A percentile compares a stretch with the other conserved stretches of the same genome.
phyloP scores from a whole-genome alignment of 2,329 filamentous ascomycete genomes.

The Tricladium varicosporioides region DNA sequence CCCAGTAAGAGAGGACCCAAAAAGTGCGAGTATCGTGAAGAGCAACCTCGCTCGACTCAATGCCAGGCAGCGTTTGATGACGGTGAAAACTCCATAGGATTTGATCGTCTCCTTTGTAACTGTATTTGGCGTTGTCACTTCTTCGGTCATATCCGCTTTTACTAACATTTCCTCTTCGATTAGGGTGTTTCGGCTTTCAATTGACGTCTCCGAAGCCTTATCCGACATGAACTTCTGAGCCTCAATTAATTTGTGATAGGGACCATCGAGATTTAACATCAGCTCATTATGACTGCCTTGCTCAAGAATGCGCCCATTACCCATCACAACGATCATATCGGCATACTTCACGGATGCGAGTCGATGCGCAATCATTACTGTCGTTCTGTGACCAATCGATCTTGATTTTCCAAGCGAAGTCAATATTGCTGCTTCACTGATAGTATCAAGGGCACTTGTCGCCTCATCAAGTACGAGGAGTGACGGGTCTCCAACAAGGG shows the following conservation, averaged over 20 bases:
- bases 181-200: background rate
- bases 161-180: background rate
- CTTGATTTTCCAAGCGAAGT: constrained; percentile 33
- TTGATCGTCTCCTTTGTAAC: background rate
- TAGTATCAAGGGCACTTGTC: constrained; percentile 58
- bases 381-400: constrained; percentile 35
- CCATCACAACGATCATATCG: constrained; percentile 42
- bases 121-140: background rate
- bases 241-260: constrained; percentile 41
- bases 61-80: constrained; percentile 27
- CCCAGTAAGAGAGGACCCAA: constrained; percentile 43
- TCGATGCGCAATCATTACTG: constrained; percentile 41
- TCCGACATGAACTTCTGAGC: constrained; percentile 18
- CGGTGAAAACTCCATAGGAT: constrained; percentile 13
- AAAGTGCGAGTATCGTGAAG: constrained; percentile 28
- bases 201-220: background rate
- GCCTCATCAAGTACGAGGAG: constrained; percentile 62
- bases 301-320: constrained; percentile 37
- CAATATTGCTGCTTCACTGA: constrained; percentile 55
- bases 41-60: constrained; percentile 38
- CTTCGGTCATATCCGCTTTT: background rate
- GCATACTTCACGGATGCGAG: constrained; percentile 40
- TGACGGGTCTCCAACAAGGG: constrained; percentile 54
- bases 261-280: constrained; percentile 40
- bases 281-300: constrained; percentile 38